Evolutionary conservation across 192 early-diverging fungal species (phyloP), one percentile per base, ranked within the genome.

Genomic region (Linnemannia hyalina): DNA sequence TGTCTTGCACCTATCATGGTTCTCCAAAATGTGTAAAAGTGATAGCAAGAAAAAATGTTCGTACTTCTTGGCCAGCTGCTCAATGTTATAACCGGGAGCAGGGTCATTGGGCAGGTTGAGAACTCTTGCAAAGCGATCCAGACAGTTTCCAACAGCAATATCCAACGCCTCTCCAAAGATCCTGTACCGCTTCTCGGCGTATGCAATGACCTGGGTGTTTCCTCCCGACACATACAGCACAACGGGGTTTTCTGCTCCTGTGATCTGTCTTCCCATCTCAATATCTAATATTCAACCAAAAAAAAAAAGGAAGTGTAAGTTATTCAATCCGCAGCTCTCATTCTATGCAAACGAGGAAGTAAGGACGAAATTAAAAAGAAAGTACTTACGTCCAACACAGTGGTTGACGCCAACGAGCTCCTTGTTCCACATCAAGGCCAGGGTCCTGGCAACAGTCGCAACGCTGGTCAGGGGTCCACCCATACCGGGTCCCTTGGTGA

Each of bases 121-220:
- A 20, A 99, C 94, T 23, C 98, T 91, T 15, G 98, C 98, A 92
- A 99, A 99, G 41, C 98, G 94, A 85, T 99, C 98, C 44, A 99
- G 88, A 83, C 98, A 99, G 89, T 99, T 99, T 32, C 98, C 98
- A 55, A 99, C 95, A 1, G 98, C 98, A 85, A 99, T 99, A 88
- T 99, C 98, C 73, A 99, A 90, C 0, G 98, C 97, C 85, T 99
- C 98, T 23, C 98, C 98, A 91, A 99, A 99, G 42, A 99, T 99
- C 44, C 98, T 93, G 86, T 99, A 97, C 82, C 96, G 90, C 54
- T 96, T 92, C 75, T 97, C 95, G 38, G 98, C 94, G 84, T 98
- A 99, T 1, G 98, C 98, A 90, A 99, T 99, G 10, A 99, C 98
- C 88, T 99, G 98, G 0, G 98, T 99, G 87, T 99, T 99, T 38